Percentiles rank a stretch among this genome's conserved stretches.
phyloP scores from a whole-genome alignment of 2,329 filamentous ascomycete species.

The Pestalotiopsis sp. region DNA sequence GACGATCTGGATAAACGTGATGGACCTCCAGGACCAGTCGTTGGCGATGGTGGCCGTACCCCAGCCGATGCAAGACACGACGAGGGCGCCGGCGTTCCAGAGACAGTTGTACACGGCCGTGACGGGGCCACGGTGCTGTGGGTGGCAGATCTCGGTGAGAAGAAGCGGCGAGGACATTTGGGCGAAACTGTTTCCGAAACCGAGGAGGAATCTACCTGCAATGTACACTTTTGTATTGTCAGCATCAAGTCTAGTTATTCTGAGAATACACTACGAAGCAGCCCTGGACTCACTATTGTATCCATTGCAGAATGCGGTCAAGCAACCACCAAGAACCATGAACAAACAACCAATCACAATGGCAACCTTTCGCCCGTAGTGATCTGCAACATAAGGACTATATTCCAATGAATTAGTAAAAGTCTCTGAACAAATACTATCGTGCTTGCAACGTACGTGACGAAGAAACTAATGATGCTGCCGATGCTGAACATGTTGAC shows the following conservation, averaged over 20 bases:
- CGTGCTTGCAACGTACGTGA: slow-evolving; percentile 31
- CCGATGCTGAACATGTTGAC: slow-evolving; percentile 45
- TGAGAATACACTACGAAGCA: background rate
- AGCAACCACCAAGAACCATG: slow-evolving; percentile 55
- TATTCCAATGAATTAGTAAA: slow-evolving; percentile 3
- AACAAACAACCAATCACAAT: slow-evolving; percentile 54
- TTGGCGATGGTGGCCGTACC: slow-evolving; percentile 59
- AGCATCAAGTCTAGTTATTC: background rate
- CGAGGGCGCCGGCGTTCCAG: slow-evolving; percentile 46
- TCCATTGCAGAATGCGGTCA: slow-evolving; percentile 52
- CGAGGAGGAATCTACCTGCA: slow-evolving; percentile 59
- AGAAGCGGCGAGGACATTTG: slow-evolving; percentile 55
- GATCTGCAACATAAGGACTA: slow-evolving; percentile 51
- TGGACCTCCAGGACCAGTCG: slow-evolving; percentile 70
- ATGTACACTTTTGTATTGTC: slow-evolving; percentile 41
- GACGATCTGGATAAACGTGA: slow-evolving; percentile 64
- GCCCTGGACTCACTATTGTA: slow-evolving; percentile 29
- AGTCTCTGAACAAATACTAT: no score
- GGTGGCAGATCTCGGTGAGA: slow-evolving; percentile 55
- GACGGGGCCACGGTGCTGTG: slow-evolving; percentile 54
- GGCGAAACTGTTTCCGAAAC: slow-evolving; percentile 56
- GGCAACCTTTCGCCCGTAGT: slow-evolving; percentile 43
- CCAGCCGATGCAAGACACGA: slow-evolving; percentile 66
- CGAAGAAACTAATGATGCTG: slow-evolving; percentile 39
- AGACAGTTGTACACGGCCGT: slow-evolving; percentile 58